Conservation (phyloP, 257 asterid species). For the Solanum tarapatanum region DNA sequence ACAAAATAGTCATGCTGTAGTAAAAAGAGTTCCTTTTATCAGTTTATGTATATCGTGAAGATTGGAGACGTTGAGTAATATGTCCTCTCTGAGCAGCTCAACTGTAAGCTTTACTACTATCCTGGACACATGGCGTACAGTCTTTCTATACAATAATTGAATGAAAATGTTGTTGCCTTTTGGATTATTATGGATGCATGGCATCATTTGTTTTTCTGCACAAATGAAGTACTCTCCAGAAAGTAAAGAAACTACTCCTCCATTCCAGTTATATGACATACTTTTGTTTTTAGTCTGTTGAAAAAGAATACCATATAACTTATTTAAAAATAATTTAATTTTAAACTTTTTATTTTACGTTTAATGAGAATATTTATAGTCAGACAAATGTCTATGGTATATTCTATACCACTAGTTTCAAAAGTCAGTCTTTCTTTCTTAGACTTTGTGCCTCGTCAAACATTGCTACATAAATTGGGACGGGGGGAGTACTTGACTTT, state of each 20-base stretch:
- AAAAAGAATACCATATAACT: not conserved
- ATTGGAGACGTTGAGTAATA: not conserved
- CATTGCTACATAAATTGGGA: not conserved
- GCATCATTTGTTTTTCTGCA: not conserved
- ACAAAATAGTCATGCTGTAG: not conserved
- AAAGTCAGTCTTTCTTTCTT: not conserved
- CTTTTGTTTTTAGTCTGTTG: not conserved
- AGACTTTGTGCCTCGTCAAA: not conserved
- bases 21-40: not conserved
- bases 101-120: not conserved
- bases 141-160: not conserved
- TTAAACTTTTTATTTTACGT: not conserved
- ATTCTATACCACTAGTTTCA: not conserved
- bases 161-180: not conserved
- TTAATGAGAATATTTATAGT: not conserved
- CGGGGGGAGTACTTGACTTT: not conserved
- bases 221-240: not conserved
- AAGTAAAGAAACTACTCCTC: not conserved
- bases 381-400: not conserved
- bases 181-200: not conserved
- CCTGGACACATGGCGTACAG: not conserved
- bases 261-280: not conserved
- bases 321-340: not conserved
- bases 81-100: not conserved
- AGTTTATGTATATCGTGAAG: not conserved